Percentiles rank a stretch among this genome's conserved stretches.
These are phyloP conservation scores for Tardiomyces digboiensis DNA, from an alignment of 1,139 yeast genomes.

Conservation along the genomic window DNA sequence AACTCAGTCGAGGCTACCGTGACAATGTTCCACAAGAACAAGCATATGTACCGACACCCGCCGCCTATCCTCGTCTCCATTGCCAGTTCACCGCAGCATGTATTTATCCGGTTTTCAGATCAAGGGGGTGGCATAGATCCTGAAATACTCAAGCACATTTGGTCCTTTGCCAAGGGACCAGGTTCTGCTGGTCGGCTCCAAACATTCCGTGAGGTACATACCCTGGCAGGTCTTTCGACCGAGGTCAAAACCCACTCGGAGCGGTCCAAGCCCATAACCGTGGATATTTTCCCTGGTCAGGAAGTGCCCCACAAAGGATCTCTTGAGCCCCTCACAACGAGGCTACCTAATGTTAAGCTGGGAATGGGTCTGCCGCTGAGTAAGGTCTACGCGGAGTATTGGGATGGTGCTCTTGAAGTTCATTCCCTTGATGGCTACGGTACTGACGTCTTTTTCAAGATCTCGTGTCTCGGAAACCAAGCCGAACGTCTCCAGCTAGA, in stretches of 20 bases:
- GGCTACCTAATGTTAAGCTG: slow-evolving; percentile 65
- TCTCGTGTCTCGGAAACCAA: slow-evolving; percentile 68
- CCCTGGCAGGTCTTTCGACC: slow-evolving; percentile 29
- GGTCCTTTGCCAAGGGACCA: slow-evolving; percentile 56
- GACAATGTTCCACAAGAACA: slow-evolving; percentile 28
- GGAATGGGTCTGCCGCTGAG: slow-evolving; percentile 92
- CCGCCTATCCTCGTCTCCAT: slow-evolving; percentile 70
- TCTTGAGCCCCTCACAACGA: slow-evolving; percentile 44
- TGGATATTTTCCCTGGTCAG: slow-evolving; percentile 8
- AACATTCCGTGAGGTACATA: slow-evolving; percentile 27
- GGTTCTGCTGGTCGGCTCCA: slow-evolving; percentile 20
- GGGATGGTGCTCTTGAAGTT: slow-evolving; percentile 86
- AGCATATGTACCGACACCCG: slow-evolving; percentile 26
- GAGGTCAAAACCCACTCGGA: slow-evolving; percentile 12
- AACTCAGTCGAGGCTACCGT: slow-evolving; percentile 80
- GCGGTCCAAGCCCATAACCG: neutral
- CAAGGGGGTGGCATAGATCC: slow-evolving; percentile 79
- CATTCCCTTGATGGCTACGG: slow-evolving; percentile 88
- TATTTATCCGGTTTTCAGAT: slow-evolving; percentile 74
- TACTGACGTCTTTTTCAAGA: slow-evolving; percentile 71
- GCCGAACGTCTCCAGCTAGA: slow-evolving; percentile 61
- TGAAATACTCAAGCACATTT: slow-evolving; percentile 49
- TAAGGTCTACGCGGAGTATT: slow-evolving; percentile 85
- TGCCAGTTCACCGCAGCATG: slow-evolving; percentile 53
- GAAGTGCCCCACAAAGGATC: slow-evolving; percentile 22